Evolutionary conservation across 345 rosid species (phyloP).

Genomic region (Rhodamnia rubescens): DNA sequence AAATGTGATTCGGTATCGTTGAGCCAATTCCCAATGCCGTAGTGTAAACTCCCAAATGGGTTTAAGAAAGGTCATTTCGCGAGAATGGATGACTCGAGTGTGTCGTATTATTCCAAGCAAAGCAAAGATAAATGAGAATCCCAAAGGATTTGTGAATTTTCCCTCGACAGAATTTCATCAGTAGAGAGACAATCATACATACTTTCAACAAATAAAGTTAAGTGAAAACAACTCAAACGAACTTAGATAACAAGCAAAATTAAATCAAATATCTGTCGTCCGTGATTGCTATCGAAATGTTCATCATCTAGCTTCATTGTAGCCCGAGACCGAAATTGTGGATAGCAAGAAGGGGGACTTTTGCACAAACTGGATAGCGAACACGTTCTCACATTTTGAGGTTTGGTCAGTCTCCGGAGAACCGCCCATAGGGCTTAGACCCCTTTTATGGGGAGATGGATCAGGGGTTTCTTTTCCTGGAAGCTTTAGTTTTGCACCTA

Average conservation of each 20-base stretch:
- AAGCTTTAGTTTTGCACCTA: not conserved
- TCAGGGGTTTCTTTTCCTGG: not conserved
- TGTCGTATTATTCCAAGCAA: not conserved
- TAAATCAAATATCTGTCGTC: not conserved
- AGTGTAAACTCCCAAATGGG: not conserved
- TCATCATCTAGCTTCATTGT: not conserved
- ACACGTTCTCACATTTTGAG: not conserved
- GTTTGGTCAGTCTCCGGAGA: not conserved
- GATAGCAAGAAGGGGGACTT: not conserved
- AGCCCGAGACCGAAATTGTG: not conserved
- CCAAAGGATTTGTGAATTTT: not conserved
- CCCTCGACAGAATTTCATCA: not conserved
- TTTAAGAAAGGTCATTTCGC: not conserved
- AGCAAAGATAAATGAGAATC: not conserved
- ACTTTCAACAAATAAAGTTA: not conserved
- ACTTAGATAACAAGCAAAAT: not conserved
- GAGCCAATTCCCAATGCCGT: not conserved
- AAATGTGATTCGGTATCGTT: not conserved
- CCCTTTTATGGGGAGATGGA: not conserved
- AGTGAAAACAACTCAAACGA: not conserved
- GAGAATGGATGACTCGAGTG: not conserved
- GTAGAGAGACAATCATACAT: not conserved
- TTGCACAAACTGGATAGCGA: not conserved
- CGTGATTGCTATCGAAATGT: not conserved
- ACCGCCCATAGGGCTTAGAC: not conserved